Evolutionary conservation across 345 rosid genomes (phyloP).

Genomic region (Gossypium australe): DNA sequence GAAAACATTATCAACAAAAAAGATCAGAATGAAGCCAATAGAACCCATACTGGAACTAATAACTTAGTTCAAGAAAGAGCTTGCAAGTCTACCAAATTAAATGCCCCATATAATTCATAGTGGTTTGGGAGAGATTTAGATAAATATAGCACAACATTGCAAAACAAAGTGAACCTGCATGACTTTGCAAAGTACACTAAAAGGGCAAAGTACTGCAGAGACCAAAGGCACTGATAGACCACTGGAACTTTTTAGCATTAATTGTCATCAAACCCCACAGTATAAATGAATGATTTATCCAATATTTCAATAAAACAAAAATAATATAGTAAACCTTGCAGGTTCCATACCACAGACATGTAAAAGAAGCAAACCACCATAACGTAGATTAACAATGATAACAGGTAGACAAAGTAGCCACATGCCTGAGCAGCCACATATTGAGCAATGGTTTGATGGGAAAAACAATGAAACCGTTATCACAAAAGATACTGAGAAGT

Average conservation of each 20-base stretch:
- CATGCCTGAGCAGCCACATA: background rate
- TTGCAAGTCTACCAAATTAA: background rate
- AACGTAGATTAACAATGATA: background rate
- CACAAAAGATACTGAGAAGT: background rate
- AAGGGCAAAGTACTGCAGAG: background rate
- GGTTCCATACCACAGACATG: background rate
- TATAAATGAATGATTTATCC: background rate
- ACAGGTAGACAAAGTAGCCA: background rate
- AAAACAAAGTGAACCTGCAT: background rate
- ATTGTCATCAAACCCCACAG: background rate
- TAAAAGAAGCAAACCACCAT: background rate
- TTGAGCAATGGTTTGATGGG: background rate
- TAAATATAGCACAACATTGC: background rate
- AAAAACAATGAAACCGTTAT: background rate
- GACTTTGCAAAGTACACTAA: constrained; percentile 2
- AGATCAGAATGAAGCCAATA: constrained; percentile 4
- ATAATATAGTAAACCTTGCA: background rate
- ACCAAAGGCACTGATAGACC: background rate
- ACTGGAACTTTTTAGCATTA: background rate
- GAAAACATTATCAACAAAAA: constrained; percentile 13
- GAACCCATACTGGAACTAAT: background rate
- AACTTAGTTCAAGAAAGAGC: background rate
- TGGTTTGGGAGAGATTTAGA: background rate
- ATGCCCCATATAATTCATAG: background rate
- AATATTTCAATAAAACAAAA: background rate